Conservation (phyloP, 176 grass and related monocot genomes). For the Dactylis glomerata region DNA sequence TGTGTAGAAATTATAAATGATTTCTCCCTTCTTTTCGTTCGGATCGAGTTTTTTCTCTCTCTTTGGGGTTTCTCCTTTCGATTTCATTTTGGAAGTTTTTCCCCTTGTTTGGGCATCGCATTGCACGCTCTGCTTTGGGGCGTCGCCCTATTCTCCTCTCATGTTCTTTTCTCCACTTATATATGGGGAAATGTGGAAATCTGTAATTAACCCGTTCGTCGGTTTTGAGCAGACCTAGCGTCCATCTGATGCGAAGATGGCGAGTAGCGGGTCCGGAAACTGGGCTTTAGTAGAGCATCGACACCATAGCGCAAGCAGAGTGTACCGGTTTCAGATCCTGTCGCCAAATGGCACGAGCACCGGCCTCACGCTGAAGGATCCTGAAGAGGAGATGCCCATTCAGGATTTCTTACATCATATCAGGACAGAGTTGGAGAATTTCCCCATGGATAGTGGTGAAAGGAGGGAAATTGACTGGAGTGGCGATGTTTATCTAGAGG, state of each 20-base stretch:
- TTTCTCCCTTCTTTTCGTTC: background rate
- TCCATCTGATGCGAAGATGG: background rate
- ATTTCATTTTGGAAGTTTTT: background rate
- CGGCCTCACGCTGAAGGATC: background rate
- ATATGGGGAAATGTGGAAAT: background rate
- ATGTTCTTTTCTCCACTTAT: background rate
- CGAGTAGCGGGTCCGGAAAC: background rate
- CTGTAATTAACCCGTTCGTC: background rate
- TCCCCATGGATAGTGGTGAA: background rate
- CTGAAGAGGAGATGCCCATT: background rate
- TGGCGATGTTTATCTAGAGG: slow-evolving; percentile 12
- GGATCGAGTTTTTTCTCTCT: background rate
- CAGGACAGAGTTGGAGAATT: background rate
- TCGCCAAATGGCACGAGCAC: slow-evolving; percentile 15
- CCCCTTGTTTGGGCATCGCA: background rate
- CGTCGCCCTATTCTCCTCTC: background rate
- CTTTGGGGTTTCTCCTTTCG: background rate
- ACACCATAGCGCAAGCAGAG: background rate
- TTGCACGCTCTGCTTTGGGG: background rate
- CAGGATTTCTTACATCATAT: background rate
- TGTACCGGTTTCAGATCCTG: slow-evolving; percentile 1
- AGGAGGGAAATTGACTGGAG: slow-evolving; percentile 4
- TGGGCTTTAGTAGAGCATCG: background rate
- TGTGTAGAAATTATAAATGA: background rate
- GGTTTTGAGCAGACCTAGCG: background rate